Percentiles rank a stretch among this genome's conserved stretches.
phyloP scores from a whole-genome alignment of 257 asterid species.

The Salvia splendens region DNA sequence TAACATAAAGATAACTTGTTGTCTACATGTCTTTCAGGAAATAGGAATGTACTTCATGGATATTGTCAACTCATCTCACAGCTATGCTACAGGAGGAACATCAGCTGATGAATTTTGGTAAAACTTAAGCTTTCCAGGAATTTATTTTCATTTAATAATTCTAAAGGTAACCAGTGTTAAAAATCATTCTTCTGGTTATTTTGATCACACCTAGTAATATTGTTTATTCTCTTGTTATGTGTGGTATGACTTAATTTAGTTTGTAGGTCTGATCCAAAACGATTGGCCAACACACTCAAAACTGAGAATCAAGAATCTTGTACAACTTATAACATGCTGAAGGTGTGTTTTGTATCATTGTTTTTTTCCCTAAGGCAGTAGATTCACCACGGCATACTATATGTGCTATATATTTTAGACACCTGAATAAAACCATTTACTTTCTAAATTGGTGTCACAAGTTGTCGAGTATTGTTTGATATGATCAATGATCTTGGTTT shows the following conservation, averaged over 20 bases:
- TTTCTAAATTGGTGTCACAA: background rate
- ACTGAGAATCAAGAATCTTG: conserved; percentile 88
- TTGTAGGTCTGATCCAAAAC: conserved; percentile 77
- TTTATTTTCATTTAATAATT: background rate
- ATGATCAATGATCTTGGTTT: conserved; percentile 18
- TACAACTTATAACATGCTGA: conserved; percentile 93
- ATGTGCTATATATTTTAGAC: background rate
- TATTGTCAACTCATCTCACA: conserved; percentile 80
- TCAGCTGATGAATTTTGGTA: conserved; percentile 82
- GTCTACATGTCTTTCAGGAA: conserved; percentile 52
- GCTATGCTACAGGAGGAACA: conserved; percentile 96
- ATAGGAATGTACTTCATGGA: conserved; percentile 76
- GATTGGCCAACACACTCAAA: conserved; percentile 64
- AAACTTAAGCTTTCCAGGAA: conserved; percentile 13
- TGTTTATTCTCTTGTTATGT: conserved; percentile 14
- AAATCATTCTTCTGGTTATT: conserved; percentile 1
- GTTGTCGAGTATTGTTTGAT: background rate
- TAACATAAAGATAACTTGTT: conserved; percentile 6
- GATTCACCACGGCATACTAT: background rate
- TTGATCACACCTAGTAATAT: conserved; percentile 8
- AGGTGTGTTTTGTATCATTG: conserved; percentile 48
- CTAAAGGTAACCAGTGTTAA: background rate
- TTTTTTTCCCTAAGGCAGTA: background rate
- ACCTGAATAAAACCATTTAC: background rate
- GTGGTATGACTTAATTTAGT: conserved; percentile 16